phyloP scores from a whole-genome alignment of 345 rosid genomes.

The Citrus trifoliata region DNA sequence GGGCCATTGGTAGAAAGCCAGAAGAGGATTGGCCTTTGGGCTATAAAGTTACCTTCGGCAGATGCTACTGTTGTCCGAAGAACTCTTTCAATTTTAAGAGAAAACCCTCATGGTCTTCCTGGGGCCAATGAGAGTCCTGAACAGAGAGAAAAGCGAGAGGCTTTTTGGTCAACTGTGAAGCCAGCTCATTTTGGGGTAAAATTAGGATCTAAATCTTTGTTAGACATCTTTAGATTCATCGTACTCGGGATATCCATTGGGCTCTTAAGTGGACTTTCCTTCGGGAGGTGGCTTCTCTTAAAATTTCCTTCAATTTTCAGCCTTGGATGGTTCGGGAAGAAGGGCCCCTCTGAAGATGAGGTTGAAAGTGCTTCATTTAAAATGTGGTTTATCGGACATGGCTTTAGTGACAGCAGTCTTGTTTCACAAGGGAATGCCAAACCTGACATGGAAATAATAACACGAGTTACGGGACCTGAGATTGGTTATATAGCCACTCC shows the following conservation, averaged over 20 bases:
- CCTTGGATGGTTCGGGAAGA: constrained; percentile 76
- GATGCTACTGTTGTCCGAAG: constrained; percentile 75
- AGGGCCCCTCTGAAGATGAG: constrained; percentile 81
- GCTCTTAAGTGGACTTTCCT: constrained; percentile 40
- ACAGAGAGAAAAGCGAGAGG: constrained; percentile 48
- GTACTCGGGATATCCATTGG: constrained; percentile 63
- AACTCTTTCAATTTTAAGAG: constrained; percentile 62
- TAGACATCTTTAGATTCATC: constrained; percentile 46
- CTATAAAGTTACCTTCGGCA: constrained; percentile 79
- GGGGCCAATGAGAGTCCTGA: constrained; percentile 65
- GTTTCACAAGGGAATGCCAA: constrained; percentile 39
- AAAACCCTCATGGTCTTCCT: constrained; percentile 68
- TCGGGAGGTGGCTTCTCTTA: constrained; percentile 81
- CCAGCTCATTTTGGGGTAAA: constrained; percentile 83
- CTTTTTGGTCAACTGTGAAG: constrained; percentile 68
- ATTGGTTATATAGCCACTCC: constrained; percentile 83
- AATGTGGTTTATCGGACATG: constrained; percentile 88
- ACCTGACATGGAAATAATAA: constrained; percentile 65
- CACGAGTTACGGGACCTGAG: constrained; percentile 82
- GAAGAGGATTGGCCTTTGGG: constrained; percentile 74
- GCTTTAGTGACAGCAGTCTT: constrained; percentile 50
- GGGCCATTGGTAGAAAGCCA: constrained; percentile 62
- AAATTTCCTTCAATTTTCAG: constrained; percentile 82
- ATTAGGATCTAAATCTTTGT: constrained; percentile 55
- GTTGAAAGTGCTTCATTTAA: constrained; percentile 75